Percentiles rank a stretch among this genome's conserved stretches.
phyloP scores from a whole-genome alignment of 192 early-diverging fungal species.

The Coemansia sp. region DNA sequence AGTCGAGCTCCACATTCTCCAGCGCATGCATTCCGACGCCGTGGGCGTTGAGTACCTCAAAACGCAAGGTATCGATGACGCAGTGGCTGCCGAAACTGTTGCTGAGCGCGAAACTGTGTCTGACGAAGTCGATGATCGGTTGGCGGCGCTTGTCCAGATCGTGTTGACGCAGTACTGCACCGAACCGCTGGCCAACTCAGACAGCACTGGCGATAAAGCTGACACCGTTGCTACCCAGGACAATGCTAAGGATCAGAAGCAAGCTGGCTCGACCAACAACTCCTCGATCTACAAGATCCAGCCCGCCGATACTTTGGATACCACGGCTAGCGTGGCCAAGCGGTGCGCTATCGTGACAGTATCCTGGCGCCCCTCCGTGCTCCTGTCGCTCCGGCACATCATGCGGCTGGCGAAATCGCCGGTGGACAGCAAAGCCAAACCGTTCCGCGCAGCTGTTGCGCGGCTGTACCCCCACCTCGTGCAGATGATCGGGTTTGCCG shows the following conservation, averaged over 20 bases:
- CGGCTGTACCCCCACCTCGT: conserved; percentile 30
- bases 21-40: conserved; percentile 67
- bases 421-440: background rate
- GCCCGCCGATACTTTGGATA: conserved; percentile 1
- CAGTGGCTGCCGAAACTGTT: conserved; percentile 3
- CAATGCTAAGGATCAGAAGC: background rate
- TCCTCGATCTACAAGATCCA: background rate
- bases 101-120: conserved; percentile 53
- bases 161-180: conserved; percentile 34
- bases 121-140: conserved; percentile 64
- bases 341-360: conserved; percentile 13
- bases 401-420: conserved; percentile 3
- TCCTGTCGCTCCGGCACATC: conserved; percentile 15
- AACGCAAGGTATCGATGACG: background rate
- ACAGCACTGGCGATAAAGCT: background rate
- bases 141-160: conserved; percentile 55
- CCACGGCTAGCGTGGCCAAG: conserved; percentile 20
- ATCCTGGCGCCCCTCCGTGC: conserved; percentile 30
- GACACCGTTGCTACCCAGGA: background rate
- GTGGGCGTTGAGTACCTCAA: conserved; percentile 4
- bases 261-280: background rate
- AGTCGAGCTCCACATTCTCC: conserved; percentile 69
- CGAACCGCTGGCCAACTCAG: background rate
- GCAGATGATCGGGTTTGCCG: conserved; percentile 36
- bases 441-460: conserved; percentile 17